Evolutionary conservation across 208 protist genomes (phyloP), one percentile per base, ranked within the genome.

Genomic region (Porcisia deanei): DNA sequence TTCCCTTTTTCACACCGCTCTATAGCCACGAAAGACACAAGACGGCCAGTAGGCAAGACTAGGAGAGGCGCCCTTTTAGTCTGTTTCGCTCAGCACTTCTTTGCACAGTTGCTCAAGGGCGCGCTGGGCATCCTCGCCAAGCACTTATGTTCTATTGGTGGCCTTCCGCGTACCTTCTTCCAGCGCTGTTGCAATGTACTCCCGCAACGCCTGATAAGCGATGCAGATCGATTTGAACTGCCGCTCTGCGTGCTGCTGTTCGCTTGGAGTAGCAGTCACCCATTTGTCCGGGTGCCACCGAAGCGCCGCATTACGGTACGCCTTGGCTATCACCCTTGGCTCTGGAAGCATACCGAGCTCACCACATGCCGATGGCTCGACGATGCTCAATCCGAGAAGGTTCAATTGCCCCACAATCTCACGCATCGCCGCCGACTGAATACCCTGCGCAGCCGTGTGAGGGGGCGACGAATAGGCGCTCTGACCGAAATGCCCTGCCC

Each of bases 221-320:
- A 92, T 81, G 45, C 77, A 84, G 63, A 98, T 87, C 60, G 93
- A 87, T 67, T 97, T 97, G 74, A 98, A 98, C 45, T 86, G 88
- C 47, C 75, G 72, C 78, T 97, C 91, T 1, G 94, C 94, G 68
- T 71, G 52, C 41, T 77, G 54, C 61, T 85, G 86, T 66, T 97
- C 86, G 41, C 84, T 71, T 47, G 71, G 70, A 6, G 71, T 86
- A 8, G 81, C 84, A 22, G 68, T 77, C 37, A 90, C 83, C 93
- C 93, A 97, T 70, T 88, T 91, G 76, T 98, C 96, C 5, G 96
- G 96, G 77, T 98, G 96, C 88, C 91, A 97, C 55, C 79, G 86
- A 58, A 97, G 79, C 9, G 92, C 93, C 8, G 82, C 84, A 75
- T 92, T 80, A n/a, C 85, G 91, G 77, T 98, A 98, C 68, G 93